Conservation (phyloP, 495 filamentous ascomycete species). For the Penicillium fimorum region DNA sequence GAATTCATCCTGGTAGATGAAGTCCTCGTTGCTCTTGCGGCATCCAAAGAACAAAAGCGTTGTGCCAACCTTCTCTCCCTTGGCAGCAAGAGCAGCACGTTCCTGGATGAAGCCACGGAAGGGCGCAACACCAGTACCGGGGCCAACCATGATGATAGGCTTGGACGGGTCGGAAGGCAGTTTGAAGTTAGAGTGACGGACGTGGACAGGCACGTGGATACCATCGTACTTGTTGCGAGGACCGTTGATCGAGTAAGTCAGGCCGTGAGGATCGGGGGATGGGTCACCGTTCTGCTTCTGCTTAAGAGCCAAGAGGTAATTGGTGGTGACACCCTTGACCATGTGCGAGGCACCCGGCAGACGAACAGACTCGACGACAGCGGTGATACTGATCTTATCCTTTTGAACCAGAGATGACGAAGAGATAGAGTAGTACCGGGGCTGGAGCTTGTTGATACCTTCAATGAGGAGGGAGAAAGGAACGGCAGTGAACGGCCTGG, state of each 20-base stretch:
- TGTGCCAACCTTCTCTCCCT: slow-evolving; percentile 81
- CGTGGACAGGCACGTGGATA: slow-evolving; percentile 91
- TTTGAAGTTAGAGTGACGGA: slow-evolving; percentile 99
- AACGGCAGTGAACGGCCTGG: slow-evolving; percentile 73
- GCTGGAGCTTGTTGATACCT: slow-evolving; percentile 89
- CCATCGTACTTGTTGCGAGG: slow-evolving; percentile 97
- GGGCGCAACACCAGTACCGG: slow-evolving; percentile 94
- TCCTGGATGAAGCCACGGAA: slow-evolving; percentile 97
- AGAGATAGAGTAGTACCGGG: slow-evolving; percentile 98
- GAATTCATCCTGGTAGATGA: slow-evolving; percentile 89
- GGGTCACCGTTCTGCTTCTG: slow-evolving; percentile 94
- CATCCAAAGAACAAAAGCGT: slow-evolving; percentile 95
- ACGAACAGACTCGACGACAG: slow-evolving; percentile 81
- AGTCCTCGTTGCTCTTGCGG: slow-evolving; percentile 80
- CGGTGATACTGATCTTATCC: slow-evolving; percentile 90
- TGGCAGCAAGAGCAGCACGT: slow-evolving; percentile 73
- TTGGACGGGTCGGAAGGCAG: slow-evolving; percentile 91
- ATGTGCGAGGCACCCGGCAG: slow-evolving; percentile 77
- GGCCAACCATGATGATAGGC: slow-evolving; percentile 93
- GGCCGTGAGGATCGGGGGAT: slow-evolving; percentile 77
- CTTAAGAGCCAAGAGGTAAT: slow-evolving; percentile 94
- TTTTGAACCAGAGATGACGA: slow-evolving; percentile 94
- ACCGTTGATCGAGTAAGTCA: slow-evolving; percentile 85
- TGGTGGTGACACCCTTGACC: slow-evolving; percentile 93
- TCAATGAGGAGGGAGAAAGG: slow-evolving; percentile 96